A percentile compares a stretch with the other conserved stretches of the same genome.
phyloP scores from a whole-genome alignment of 495 filamentous ascomycete species.

The Penicillium pulvis region DNA sequence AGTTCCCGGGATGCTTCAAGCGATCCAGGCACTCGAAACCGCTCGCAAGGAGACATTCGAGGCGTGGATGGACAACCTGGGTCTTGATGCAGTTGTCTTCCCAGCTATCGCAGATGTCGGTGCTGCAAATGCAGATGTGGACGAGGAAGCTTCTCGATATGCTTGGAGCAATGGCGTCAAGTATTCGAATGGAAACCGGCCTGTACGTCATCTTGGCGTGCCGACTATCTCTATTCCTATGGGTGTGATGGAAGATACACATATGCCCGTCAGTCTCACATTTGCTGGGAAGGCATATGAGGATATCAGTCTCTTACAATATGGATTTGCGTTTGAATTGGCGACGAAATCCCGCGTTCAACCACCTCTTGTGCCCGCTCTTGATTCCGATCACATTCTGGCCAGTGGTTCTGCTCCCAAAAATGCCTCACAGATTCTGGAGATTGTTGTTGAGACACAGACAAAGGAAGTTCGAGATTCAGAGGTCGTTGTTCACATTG shows the following conservation, averaged over 20 bases:
- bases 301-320: conserved; percentile 31
- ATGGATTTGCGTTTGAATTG: conserved; percentile 36
- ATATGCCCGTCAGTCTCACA: conserved; percentile 40
- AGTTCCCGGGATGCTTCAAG: conserved; percentile 30
- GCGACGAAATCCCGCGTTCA: conserved; percentile 27
- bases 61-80: conserved; percentile 35
- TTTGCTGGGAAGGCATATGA: conserved; percentile 40
- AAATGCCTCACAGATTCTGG: not conserved
- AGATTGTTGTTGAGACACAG: conserved; percentile 25
- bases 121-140: conserved; percentile 31
- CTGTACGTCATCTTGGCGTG: conserved; percentile 38
- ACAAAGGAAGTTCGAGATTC: conserved; percentile 24
- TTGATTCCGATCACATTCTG: conserved; percentile 31
- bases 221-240: conserved; percentile 41
- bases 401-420: not conserved
- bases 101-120: conserved; percentile 38
- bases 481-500: conserved; percentile 20
- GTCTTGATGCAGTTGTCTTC: conserved; percentile 39
- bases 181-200: conserved; percentile 40
- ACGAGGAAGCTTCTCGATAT: conserved; percentile 26
- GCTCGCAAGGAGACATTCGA: conserved; percentile 36
- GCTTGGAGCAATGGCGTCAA: conserved; percentile 41
- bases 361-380: conserved; percentile 25
- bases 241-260: conserved; percentile 39
- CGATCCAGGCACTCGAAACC: conserved; percentile 30